Base-by-base conservation (phyloP, 345 rosid species). In the Lenwebbia sp. region DNA sequence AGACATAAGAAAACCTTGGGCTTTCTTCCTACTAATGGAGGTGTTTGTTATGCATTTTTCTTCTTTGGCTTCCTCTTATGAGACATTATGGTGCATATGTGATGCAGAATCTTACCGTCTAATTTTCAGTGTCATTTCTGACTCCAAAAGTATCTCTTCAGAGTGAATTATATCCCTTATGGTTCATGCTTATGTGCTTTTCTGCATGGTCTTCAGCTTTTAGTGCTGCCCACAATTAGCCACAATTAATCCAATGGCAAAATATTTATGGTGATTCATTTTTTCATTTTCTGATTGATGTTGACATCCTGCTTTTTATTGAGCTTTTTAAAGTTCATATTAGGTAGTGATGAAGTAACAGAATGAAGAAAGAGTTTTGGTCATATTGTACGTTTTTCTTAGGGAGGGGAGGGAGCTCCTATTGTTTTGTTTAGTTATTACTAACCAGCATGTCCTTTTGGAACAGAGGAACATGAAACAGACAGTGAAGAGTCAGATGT, bases 401-500 rank as follows among this genome's bases (percentile, higher is more conserved):
- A 65, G 41, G 47, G 47, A 26, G 21, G 37, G 84, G 49, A 53
- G 28, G 13, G 84, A 83, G 14, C 26, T 52, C 15, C 41, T 54
- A 17, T 40, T 54, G 37, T 50, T 54, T 28, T 53, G 41, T 52
- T 54, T 83, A 49, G n/a, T 83, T 23, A 83, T 70, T 70, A 37
- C 47, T 70, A 5, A 70, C 26, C 78, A 33, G 83, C 54, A 17
- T 82, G 83, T 17, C 37, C 33, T 49, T 49, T 83, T 83, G n/a
- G 15, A 30, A 30, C 89, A 95, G 98, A 92, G 87, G 97, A 94
- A 93, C 93, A 94, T 53, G 96, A 95, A 86, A 92, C 96, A 60
- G 97, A 94, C 89, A 93, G 95, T 52, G 98, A 94, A 88, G 97
- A 92, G 87, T 94, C 97, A 50, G 97, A 91, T 84, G 95, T 93